Evolutionary conservation across 1,284 basidiomycete genomes (phyloP), one percentile per base, ranked within the genome.

Genomic region (Cryptococcus neoformans): DNA sequence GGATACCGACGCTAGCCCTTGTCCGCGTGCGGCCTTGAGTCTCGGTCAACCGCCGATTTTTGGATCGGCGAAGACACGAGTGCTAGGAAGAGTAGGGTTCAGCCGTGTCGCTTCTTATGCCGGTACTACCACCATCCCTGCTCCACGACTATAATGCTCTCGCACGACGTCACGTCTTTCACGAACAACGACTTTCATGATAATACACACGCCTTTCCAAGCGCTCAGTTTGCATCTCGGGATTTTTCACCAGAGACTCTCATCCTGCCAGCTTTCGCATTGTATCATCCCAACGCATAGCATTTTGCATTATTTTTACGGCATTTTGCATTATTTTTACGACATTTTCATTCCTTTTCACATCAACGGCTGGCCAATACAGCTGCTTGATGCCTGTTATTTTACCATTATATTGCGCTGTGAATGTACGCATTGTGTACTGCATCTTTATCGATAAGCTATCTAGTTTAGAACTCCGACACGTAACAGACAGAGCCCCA

Each of bases 1-100:
- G 17, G 53, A 54, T 6, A 49, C 59, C 11, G 62, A 66, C 28
- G 67, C 58, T 10, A 69, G 66, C 49, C 72, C 72, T 11, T 74
- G 70, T 57, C 64, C 68, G 0, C 56, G 70, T 21, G 64, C 60
- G 0, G 57, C 40, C 16, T 36, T 66, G 17, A 63, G 63, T 12
- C 63, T 67, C 59, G 62, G 63, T 44, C 62, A 67, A 6, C 39
- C 49, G 36, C 72, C 72, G 8, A 67, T 76, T 77, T 21, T 77
- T 55, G 76, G 73, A 5, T 72, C 73, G 4, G 69, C 70, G 14
- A 74, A 68, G 58, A 57, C 67, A 1, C 55, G 75, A 11, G 56
- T 63, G 17, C 42, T 72, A 14, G 65, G 70, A 16, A 52, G 67
- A 45, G 49, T 17, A 39, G 39, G 49, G 9, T 51, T 39, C 39